Percentiles rank a stretch among this genome's conserved stretches.
Conservation (phyloP, 106 monocot genomes). For the Gastrodia elata region DNA sequence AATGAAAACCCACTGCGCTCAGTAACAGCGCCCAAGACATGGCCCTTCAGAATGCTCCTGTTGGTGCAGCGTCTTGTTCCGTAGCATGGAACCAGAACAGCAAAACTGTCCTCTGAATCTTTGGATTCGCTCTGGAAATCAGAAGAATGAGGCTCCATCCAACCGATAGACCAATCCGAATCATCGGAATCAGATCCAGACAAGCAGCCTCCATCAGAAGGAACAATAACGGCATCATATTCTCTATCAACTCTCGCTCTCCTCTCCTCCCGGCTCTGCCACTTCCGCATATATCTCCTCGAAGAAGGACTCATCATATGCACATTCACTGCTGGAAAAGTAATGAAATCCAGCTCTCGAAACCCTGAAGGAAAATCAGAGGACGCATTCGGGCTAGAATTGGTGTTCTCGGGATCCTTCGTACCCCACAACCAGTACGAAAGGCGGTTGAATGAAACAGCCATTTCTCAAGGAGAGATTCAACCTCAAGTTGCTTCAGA, state of each 20-base stretch:
- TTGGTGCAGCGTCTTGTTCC: constrained; percentile 23
- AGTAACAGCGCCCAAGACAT: constrained; percentile 13
- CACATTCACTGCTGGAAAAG: constrained; percentile 15
- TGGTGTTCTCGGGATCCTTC: constrained; percentile 24
- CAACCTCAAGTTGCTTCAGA: no score
- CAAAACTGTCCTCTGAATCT: constrained; percentile 49
- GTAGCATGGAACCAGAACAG: constrained; percentile 79
- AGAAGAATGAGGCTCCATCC: constrained; percentile 65
- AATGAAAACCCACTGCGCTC: constrained; percentile 5
- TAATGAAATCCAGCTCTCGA: constrained; percentile 29
- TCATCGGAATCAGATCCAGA: constrained; percentile 78
- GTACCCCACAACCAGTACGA: constrained; percentile 37
- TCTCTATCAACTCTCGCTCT: constrained; percentile 43
- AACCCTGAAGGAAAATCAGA: constrained; percentile 43
- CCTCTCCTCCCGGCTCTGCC: constrained; percentile 36
- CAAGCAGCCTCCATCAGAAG: constrained; percentile 56
- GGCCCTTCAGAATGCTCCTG: constrained; percentile 10
- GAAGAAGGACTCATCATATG: constrained; percentile 15
- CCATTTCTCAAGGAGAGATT: constrained; percentile 15
- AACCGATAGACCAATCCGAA: constrained; percentile 89
- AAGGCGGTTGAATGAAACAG: constrained; percentile 33
- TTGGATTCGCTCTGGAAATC: constrained; percentile 32
- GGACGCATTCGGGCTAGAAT: constrained; percentile 18
- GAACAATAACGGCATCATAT: constrained; percentile 62
- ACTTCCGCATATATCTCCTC: constrained; percentile 20